Evolutionary conservation across 1,139 yeast species (phyloP).

Genomic region (Pichia sp.): DNA sequence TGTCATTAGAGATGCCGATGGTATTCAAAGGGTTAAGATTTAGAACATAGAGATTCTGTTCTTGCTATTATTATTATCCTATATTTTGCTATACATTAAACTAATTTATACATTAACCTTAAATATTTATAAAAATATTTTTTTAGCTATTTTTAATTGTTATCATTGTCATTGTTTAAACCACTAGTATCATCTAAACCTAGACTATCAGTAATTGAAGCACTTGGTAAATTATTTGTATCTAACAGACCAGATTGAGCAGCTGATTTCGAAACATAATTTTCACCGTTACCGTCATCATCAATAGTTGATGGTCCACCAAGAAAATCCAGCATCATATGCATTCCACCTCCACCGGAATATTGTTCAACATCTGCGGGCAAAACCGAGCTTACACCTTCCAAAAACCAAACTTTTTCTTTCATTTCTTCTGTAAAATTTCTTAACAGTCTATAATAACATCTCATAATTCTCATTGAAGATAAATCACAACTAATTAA

Average conservation of each 20-base stretch:
- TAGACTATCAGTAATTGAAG: conserved; percentile 28
- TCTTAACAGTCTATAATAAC: conserved; percentile 75
- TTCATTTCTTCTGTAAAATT: conserved; percentile 81
- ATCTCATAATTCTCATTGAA: conserved; percentile 85
- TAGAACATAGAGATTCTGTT: conserved; percentile 3
- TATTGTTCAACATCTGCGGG: conserved; percentile 82
- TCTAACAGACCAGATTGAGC: conserved; percentile 40
- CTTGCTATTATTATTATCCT: background rate
- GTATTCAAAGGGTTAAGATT: conserved; percentile 25
- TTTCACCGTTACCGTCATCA: conserved; percentile 36
- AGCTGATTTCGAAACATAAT: conserved; percentile 36
- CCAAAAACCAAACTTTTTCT: conserved; percentile 88
- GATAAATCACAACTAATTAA: conserved; percentile 78
- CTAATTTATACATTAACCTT: background rate
- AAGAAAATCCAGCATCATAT: conserved; percentile 79
- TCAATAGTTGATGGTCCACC: conserved; percentile 60
- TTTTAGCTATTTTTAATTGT: background rate
- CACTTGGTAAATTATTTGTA: conserved; percentile 52
- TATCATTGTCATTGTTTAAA: conserved; percentile 13
- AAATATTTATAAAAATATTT: background rate
- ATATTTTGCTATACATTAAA: conserved; percentile 3
- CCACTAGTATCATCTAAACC: conserved; percentile 24
- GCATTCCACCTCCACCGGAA: conserved; percentile 85
- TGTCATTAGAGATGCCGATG: conserved; percentile 35
- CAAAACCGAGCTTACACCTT: conserved; percentile 81